phyloP scores from a whole-genome alignment of 2,329 filamentous ascomycete species.

The Penicillium verrucosum region DNA sequence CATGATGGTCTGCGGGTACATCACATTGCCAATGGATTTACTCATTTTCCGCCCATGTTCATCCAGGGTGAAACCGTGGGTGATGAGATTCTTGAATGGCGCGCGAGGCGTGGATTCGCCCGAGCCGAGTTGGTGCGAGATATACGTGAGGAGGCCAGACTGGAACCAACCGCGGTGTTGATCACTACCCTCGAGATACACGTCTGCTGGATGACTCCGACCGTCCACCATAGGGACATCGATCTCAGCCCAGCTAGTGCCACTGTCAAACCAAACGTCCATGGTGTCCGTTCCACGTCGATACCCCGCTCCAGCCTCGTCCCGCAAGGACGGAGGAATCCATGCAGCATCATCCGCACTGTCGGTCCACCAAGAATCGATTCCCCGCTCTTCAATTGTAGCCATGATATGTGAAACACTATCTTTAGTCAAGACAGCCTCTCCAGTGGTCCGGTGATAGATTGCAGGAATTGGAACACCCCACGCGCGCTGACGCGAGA shows the following conservation, averaged over 20 bases:
- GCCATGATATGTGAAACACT: slow-evolving; percentile 81
- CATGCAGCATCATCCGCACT: slow-evolving; percentile 69
- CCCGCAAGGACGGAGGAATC: slow-evolving; percentile 63
- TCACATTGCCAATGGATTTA: slow-evolving; percentile 88
- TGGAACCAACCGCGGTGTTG: slow-evolving; percentile 99
- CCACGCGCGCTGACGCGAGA: slow-evolving; percentile 93
- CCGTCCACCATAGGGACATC: slow-evolving; percentile 31
- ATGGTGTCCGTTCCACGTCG: slow-evolving; percentile 87
- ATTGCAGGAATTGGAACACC: slow-evolving; percentile 93
- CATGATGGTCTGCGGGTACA: slow-evolving; percentile 79
- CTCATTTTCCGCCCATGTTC: slow-evolving; percentile 95
- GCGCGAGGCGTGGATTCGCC: slow-evolving; percentile 45
- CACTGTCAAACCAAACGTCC: slow-evolving; percentile 99
- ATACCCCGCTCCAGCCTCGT: slow-evolving; percentile 49
- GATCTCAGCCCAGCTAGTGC: slow-evolving; percentile 77
- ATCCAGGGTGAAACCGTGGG: slow-evolving; percentile 92
- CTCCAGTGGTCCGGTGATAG: slow-evolving; percentile 65
- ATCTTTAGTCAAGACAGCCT: slow-evolving; percentile 73
- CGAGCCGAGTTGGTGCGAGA: slow-evolving; percentile 56
- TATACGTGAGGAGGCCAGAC: slow-evolving; percentile 83
- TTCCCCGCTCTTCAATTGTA: slow-evolving; percentile 71
- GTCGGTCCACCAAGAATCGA: slow-evolving; percentile 95
- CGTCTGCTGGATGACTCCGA: slow-evolving; percentile 58
- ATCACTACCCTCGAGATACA: slow-evolving; percentile 91
- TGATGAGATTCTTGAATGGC: slow-evolving; percentile 86